Conservation (phyloP, 768 basidiomycete genomes). For the Russula sp. region DNA sequence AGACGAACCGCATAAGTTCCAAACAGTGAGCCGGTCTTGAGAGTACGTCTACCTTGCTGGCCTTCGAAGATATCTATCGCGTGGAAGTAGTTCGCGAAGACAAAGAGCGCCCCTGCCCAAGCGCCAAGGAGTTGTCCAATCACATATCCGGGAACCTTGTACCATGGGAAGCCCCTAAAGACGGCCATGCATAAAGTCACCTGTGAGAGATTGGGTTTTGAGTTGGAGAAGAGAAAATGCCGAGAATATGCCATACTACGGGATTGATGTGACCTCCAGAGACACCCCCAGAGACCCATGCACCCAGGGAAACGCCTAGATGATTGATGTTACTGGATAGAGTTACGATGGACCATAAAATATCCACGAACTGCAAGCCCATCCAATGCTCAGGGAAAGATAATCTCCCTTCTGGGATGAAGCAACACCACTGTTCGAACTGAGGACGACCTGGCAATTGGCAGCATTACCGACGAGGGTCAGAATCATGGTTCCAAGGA, state of each 20-base stretch:
- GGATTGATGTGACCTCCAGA: constrained; percentile 60
- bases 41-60: constrained; percentile 46
- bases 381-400: constrained; percentile 24
- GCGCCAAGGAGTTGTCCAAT: constrained; percentile 58
- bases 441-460: constrained; percentile 26
- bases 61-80: constrained; percentile 64
- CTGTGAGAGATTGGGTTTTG: constrained; percentile 29
- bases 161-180: constrained; percentile 72
- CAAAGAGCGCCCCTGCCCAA: constrained; percentile 48
- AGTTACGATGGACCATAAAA: not conserved
- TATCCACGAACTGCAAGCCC: constrained; percentile 24
- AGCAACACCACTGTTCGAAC: constrained; percentile 23
- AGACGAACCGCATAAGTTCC: constrained; percentile 52
- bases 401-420: constrained; percentile 25
- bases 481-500: constrained; percentile 28
- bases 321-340: constrained; percentile 8
- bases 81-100: constrained; percentile 62
- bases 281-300: constrained; percentile 59
- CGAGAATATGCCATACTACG: constrained; percentile 24
- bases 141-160: constrained; percentile 69
- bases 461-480: constrained; percentile 24
- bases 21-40: constrained; percentile 53
- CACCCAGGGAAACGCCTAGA: constrained; percentile 53
- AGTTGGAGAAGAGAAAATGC: not conserved
- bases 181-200: constrained; percentile 65